Evolutionary conservation across 768 basidiomycete species (phyloP), one percentile per base, ranked within the genome.

Genomic region (Galerina sulciceps): DNA sequence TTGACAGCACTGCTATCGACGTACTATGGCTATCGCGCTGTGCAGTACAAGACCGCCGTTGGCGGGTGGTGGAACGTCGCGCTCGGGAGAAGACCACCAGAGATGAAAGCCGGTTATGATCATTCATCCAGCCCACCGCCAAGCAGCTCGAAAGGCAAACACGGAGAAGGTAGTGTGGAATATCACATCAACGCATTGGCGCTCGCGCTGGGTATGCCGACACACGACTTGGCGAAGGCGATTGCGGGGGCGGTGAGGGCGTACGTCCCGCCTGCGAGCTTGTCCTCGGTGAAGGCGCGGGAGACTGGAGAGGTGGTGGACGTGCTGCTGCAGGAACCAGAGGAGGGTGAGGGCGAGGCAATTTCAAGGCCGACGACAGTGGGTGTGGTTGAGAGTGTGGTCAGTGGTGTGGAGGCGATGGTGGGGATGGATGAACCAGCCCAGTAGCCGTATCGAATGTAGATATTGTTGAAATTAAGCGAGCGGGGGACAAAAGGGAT

Each of bases 51-150:
- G 65, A 70, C 75, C 0, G 79, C 84, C 9, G 82, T 81, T 10
- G 83, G 84, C 0, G 85, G 85, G 6, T 86, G 87, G 88, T 87
- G 86, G 85, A 82, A 79, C 56, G 64, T 82, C 10, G 75, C 78
- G 0, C 59, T 82, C 5, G 81, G 82, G 3, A 70, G 69, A 55
- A 69, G 65, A 13, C 73, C 78, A 3, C 72, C 73, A 3, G 47
- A 55, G 44, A 37, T 47, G 15, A 31, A 31, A 31, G 26, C 26
- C 5, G 26, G 26, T 31, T 31, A 31, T 8, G 26, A 8, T 31
- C 5, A 31, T 31, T 31, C 26, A 31, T 31, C 26, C 26, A 31
- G 8, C 8, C 4, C 26, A 31, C 26, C 26, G 8, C 26, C 26
- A 31, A 31, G 26, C 26, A 3, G 2, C 26, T 5, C 26, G 26